Conservation (phyloP, 257 asterid species). For the Anisodus acutangulus region DNA sequence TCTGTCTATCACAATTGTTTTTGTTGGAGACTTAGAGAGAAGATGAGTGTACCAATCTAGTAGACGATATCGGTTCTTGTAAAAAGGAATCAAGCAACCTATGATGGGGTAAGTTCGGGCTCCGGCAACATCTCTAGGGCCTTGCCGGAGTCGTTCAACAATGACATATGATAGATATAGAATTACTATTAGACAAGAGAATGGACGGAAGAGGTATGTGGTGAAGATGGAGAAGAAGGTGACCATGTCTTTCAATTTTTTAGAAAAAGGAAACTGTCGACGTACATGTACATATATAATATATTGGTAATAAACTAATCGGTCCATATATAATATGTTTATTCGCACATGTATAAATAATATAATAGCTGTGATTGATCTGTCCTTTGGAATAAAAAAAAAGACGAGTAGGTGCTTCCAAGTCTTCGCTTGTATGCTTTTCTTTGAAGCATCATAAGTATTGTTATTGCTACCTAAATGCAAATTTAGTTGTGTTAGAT, state of each 20-base stretch:
- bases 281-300: background rate
- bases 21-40: conserved; percentile 50
- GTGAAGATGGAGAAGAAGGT: background rate
- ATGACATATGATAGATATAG: background rate
- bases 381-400: background rate
- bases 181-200: background rate
- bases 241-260: conserved; percentile 1
- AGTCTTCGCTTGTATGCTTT: background rate
- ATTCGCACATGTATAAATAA: conserved; percentile 21
- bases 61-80: conserved; percentile 57
- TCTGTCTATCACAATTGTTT: conserved; percentile 55
- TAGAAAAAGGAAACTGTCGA: background rate
- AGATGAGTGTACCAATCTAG: conserved; percentile 75
- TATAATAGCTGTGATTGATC: conserved; percentile 4
- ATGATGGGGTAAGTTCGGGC: conserved; percentile 57
- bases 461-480: background rate
- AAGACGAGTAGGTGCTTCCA: conserved; percentile 12
- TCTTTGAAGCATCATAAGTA: background rate
- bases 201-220: conserved; percentile 8
- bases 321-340: background rate
- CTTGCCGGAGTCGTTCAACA: background rate
- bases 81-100: conserved; percentile 65
- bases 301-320: background rate
- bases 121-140: conserved; percentile 1
- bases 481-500: background rate